phyloP scores from a whole-genome alignment of 2,329 filamentous ascomycete species.

The Curvularia eragrostidis region DNA sequence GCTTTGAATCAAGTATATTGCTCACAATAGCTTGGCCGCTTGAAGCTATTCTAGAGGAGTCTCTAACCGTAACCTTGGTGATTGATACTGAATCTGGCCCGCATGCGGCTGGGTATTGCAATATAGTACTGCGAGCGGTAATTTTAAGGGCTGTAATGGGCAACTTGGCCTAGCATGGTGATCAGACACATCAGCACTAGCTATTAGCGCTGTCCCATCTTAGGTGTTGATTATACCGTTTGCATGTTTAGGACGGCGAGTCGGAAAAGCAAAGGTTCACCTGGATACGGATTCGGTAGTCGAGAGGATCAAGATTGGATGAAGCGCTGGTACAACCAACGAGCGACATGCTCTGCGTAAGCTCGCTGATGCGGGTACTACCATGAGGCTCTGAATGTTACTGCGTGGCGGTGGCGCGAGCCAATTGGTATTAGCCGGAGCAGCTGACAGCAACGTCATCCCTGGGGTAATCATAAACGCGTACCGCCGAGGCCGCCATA shows the following conservation, averaged over 20 bases:
- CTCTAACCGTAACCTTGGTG: neutral
- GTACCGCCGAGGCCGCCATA: neutral
- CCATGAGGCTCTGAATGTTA: neutral
- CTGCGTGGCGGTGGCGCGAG: neutral
- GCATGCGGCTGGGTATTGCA: neutral
- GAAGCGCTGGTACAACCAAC: neutral
- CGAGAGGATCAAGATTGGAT: neutral
- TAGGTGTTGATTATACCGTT: neutral
- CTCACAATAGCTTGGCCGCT: neutral
- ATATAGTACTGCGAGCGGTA: neutral
- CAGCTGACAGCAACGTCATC: neutral
- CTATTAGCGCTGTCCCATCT: neutral
- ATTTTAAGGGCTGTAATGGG: neutral
- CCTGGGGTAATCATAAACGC: neutral
- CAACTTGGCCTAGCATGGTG: neutral
- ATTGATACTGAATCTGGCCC: neutral
- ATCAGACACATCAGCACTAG: neutral
- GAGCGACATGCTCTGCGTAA: neutral
- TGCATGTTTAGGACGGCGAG: too few species aligned
- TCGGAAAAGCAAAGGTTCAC: neutral
- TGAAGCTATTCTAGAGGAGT: neutral
- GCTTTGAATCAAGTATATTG: neutral
- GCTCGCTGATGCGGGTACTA: neutral
- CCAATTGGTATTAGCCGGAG: neutral
- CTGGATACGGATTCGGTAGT: neutral